phyloP scores from a whole-genome alignment of 2,329 filamentous ascomycete species.

The Penicillium nordicum region DNA sequence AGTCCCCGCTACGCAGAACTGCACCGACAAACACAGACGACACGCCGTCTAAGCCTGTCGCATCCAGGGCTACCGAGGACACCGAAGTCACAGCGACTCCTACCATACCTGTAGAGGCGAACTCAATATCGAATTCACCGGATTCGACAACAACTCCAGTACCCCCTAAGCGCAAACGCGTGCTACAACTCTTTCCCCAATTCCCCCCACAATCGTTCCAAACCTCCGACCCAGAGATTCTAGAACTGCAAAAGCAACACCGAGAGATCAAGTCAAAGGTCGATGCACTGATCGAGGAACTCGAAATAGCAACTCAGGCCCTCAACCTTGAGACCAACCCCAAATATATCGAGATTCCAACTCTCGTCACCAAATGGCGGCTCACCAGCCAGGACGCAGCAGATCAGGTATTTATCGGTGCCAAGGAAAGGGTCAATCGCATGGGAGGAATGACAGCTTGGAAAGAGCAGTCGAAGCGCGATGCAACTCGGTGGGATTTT shows the following conservation, averaged over 20 bases:
- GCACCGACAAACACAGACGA: constrained; percentile 8
- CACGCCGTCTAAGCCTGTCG: constrained; percentile 9
- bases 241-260: constrained; percentile 37
- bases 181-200: constrained; percentile 7
- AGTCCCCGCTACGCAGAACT: constrained; percentile 61
- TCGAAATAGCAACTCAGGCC: constrained; percentile 54
- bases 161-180: constrained; percentile 4
- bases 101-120: not conserved
- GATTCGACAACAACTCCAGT: constrained; percentile 1
- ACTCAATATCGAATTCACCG: not conserved
- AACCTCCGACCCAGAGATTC: constrained; percentile 25
- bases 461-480: constrained; percentile 48
- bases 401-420: constrained; percentile 62
- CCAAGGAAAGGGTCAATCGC: constrained; percentile 58
- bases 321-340: constrained; percentile 46
- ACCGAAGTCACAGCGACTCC: not conserved
- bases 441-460: constrained; percentile 62
- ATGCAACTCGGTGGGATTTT: constrained; percentile 41
- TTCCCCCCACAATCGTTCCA: constrained; percentile 7
- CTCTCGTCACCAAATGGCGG: constrained; percentile 60
- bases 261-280: constrained; percentile 32
- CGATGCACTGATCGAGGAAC: constrained; percentile 36
- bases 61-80: not conserved
- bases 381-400: constrained; percentile 59
- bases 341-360: constrained; percentile 55